Evolutionary conservation across 208 protist genomes (phyloP).

Genomic region (Tetramitus jugosus): DNA sequence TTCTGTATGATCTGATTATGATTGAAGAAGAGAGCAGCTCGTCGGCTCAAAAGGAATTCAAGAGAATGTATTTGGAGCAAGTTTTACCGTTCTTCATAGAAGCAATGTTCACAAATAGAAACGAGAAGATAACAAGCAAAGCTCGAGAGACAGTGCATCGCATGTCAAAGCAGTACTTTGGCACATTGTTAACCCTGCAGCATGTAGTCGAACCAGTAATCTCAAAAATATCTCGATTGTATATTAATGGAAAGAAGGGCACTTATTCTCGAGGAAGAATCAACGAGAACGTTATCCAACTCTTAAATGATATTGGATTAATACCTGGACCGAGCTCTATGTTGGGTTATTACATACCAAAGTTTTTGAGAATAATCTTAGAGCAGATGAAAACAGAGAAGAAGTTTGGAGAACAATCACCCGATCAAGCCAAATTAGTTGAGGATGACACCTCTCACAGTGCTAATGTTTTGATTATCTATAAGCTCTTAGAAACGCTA

Average conservation of each 20-base stretch:
- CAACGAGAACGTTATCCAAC: not conserved
- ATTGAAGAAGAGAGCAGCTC: no score
- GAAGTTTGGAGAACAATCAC: no score
- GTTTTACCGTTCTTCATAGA: conserved; percentile 15
- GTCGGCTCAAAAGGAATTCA: not conserved
- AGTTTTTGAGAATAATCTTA: not conserved
- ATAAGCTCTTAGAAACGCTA: no score
- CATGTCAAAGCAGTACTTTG: not conserved
- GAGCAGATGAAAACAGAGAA: no score
- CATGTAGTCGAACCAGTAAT: conserved; percentile 2
- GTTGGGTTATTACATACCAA: not conserved
- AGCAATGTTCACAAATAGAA: not conserved
- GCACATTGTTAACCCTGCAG: not conserved
- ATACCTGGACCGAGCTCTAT: not conserved
- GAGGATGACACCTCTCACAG: no score
- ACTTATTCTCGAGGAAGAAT: no score
- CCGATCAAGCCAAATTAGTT: no score
- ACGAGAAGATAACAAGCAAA: not conserved
- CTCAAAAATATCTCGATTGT: not conserved
- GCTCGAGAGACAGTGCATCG: not conserved
- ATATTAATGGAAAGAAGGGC: no score
- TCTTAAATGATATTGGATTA: not conserved
- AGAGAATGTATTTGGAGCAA: conserved; percentile 4
- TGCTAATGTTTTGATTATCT: no score
- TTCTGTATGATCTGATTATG: no score